phyloP scores from a whole-genome alignment of 2,329 filamentous ascomycete species.

The Colletotrichum graminicola region DNA sequence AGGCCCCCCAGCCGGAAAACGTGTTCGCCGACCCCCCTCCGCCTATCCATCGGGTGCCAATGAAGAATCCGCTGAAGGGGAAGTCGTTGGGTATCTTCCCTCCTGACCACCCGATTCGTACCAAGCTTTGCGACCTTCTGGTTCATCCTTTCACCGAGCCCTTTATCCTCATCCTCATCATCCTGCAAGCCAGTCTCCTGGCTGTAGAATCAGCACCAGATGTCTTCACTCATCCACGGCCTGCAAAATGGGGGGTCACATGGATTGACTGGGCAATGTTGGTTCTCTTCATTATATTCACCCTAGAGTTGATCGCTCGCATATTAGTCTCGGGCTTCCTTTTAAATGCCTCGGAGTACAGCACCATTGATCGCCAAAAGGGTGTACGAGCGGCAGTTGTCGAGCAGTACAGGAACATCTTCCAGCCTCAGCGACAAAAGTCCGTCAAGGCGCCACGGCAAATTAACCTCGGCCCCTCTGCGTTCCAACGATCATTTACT shows the following conservation, averaged over 20 bases:
- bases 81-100: slow-evolving; percentile 88
- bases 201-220: slow-evolving; percentile 83
- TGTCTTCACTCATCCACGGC: slow-evolving; percentile 74
- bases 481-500: slow-evolving; percentile 83
- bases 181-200: slow-evolving; percentile 89
- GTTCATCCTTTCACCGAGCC: slow-evolving; percentile 91
- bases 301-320: slow-evolving; percentile 83
- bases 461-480: slow-evolving; percentile 66
- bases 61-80: slow-evolving; percentile 85
- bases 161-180: slow-evolving; percentile 85
- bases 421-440: slow-evolving; percentile 82
- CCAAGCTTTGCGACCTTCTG: slow-evolving; percentile 82
- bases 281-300: slow-evolving; percentile 88
- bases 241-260: slow-evolving; percentile 73
- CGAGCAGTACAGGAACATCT: slow-evolving; percentile 82
- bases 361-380: slow-evolving; percentile 83
- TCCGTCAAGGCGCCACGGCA: slow-evolving; percentile 69
- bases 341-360: slow-evolving; percentile 91
- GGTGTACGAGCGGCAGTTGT: slow-evolving; percentile 80
- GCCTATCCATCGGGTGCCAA: slow-evolving; percentile 51
- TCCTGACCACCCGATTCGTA: slow-evolving; percentile 79
- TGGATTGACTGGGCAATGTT: slow-evolving; percentile 85
- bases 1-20: slow-evolving; percentile 53
- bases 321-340: slow-evolving; percentile 95
- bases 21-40: slow-evolving; percentile 48